Percentiles rank a stretch among this genome's conserved stretches.
phyloP scores from a whole-genome alignment of 83 land plant genomes.

The Larix sibirica region DNA sequence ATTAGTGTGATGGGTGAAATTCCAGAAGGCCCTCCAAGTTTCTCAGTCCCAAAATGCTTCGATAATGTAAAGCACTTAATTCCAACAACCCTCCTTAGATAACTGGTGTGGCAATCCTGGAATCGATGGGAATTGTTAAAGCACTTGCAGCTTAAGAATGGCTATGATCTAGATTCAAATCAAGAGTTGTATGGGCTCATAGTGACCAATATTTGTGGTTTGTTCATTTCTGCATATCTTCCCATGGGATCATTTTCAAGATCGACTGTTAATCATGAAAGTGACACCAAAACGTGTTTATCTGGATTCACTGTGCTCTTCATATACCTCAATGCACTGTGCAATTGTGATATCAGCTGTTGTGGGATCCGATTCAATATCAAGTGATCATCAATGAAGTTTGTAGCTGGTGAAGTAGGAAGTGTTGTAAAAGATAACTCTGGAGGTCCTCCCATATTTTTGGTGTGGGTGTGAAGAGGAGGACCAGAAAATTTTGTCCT shows the following conservation, averaged over 20 bases:
- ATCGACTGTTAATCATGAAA: slow-evolving; percentile 94
- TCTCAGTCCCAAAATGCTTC: slow-evolving; percentile 74
- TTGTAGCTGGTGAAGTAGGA: too few relatives aligned
- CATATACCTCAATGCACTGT: neutral
- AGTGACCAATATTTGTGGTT: slow-evolving; percentile 86
- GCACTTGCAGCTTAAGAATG: slow-evolving; percentile 87
- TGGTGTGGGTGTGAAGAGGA: too few relatives aligned
- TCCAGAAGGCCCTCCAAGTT: slow-evolving; percentile 89
- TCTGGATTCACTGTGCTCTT: slow-evolving; percentile 76
- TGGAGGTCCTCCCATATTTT: too few relatives aligned
- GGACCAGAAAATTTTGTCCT: too few relatives aligned
- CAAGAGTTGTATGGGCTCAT: slow-evolving; percentile 98
- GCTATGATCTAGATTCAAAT: slow-evolving; percentile 94
- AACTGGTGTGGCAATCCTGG: slow-evolving; percentile 97
- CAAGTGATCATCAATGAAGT: too few relatives aligned
- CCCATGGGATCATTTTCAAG: slow-evolving; percentile 97
- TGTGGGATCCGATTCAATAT: too few relatives aligned
- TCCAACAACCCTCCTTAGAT: slow-evolving; percentile 83
- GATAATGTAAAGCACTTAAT: slow-evolving; percentile 52
- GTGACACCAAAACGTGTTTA: slow-evolving; percentile 92
- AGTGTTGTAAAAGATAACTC: too few relatives aligned
- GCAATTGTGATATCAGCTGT: too few relatives aligned
- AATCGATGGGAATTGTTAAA: slow-evolving; percentile 98
- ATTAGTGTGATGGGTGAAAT: slow-evolving; percentile 91
- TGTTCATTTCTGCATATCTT: slow-evolving; percentile 87